Percentiles rank a stretch among this genome's conserved stretches.
Evolutionary conservation across 2,329 filamentous ascomycete genomes (phyloP).

Genomic region (Fusarium sp.): DNA sequence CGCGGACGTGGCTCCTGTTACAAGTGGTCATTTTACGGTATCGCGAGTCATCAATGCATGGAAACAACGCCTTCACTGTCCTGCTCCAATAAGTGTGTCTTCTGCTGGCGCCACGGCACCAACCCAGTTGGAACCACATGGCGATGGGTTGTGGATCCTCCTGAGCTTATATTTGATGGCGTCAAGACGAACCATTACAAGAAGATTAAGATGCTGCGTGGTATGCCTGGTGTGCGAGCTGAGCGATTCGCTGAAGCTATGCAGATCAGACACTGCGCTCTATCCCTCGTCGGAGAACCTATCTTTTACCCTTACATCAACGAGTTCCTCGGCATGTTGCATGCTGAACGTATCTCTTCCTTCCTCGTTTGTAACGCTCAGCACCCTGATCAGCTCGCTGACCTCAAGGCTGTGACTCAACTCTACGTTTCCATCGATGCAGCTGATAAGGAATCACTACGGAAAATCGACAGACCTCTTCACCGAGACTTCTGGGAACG

Average conservation of each 20-base stretch:
- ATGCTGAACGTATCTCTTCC: slow-evolving; percentile 86
- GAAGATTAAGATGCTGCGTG: slow-evolving; percentile 97
- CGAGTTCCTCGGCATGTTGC: slow-evolving; percentile 85
- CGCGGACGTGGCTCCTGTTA: slow-evolving; percentile 95
- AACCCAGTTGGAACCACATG: slow-evolving; percentile 97
- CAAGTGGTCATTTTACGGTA: slow-evolving; percentile 98
- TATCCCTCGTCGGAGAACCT: slow-evolving; percentile 94
- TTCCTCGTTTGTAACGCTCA: slow-evolving; percentile 98
- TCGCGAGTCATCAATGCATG: slow-evolving; percentile 97
- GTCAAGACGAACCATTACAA: slow-evolving; percentile 94
- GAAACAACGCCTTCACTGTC: slow-evolving; percentile 95
- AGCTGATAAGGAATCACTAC: slow-evolving; percentile 86
- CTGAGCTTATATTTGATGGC: slow-evolving; percentile 88
- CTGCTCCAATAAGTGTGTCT: slow-evolving; percentile 98
- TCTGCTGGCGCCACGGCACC: slow-evolving; percentile 98
- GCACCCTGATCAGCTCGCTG: slow-evolving; percentile 89
- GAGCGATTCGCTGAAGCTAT: slow-evolving; percentile 94
- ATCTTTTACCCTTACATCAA: slow-evolving; percentile 99
- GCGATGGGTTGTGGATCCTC: slow-evolving; percentile 95
- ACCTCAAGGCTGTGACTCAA: slow-evolving; percentile 88
- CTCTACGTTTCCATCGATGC: slow-evolving; percentile 97
- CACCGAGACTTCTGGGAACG: slow-evolving; percentile 98
- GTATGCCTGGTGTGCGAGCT: slow-evolving; percentile 90
- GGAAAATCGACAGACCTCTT: slow-evolving; percentile 89
- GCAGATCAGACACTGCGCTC: slow-evolving; percentile 91